Evolutionary conservation across 345 rosid genomes (phyloP).

Genomic region (Salix purpurea): DNA sequence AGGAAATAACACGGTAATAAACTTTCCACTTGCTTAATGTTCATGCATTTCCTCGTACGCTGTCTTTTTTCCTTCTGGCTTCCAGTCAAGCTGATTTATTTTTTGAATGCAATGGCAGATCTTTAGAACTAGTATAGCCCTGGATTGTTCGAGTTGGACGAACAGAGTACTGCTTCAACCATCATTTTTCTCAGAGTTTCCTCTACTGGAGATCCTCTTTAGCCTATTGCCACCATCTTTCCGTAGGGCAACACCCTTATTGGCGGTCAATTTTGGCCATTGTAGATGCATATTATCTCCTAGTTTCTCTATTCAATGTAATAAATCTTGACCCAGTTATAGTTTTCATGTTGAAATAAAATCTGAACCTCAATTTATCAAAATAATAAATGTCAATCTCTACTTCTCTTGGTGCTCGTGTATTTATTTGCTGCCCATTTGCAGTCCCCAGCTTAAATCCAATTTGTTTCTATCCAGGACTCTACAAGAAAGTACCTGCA

Average conservation of each 20-base stretch:
- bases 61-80: too few species aligned
- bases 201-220: not conserved
- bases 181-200: not conserved
- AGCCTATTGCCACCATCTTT: not conserved
- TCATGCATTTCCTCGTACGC: not conserved
- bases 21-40: not conserved
- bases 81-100: not conserved
- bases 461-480: not conserved
- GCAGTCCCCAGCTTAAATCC: not conserved
- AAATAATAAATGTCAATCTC: not conserved
- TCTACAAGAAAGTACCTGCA: not conserved
- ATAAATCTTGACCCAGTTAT: constrained; percentile 1
- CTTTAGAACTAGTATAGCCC: not conserved
- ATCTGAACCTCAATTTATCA: not conserved
- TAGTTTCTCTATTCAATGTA: constrained; percentile 6
- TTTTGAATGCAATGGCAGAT: not conserved
- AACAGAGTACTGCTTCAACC: not conserved
- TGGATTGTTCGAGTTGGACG: not conserved
- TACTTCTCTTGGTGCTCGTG: not conserved
- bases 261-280: not conserved
- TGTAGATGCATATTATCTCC: not conserved
- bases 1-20: not conserved
- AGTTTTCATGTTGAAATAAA: not conserved
- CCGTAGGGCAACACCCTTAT: not conserved
- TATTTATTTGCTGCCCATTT: not conserved